A percentile compares a stretch with the other conserved stretches of the same genome.
Evolutionary conservation across 106 monocot species (phyloP).

Genomic region (Apostasia shenzhenica): DNA sequence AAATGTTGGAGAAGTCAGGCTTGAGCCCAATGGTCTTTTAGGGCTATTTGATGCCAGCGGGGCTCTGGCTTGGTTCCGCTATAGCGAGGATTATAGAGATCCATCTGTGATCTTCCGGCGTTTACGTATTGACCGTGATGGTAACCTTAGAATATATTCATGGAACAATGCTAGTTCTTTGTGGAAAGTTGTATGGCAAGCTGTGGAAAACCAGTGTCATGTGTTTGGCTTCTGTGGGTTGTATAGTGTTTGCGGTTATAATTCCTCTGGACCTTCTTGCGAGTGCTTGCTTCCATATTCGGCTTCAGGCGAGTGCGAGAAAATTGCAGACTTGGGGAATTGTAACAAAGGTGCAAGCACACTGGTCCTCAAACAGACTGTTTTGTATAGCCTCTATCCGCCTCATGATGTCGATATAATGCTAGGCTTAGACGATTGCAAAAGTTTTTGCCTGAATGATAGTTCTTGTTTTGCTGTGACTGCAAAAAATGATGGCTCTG

Average conservation of each 20-base stretch:
- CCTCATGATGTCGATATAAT: constrained; percentile 36
- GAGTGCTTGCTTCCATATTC: constrained; percentile 20
- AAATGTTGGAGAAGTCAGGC: constrained; percentile 17
- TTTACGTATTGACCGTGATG: constrained; percentile 33
- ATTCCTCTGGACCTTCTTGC: constrained; percentile 18
- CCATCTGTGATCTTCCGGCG: constrained; percentile 23
- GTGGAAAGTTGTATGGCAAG: constrained; percentile 38
- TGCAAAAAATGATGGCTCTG: constrained; percentile 34
- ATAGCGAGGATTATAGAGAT: constrained; percentile 34
- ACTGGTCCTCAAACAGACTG: constrained; percentile 15
- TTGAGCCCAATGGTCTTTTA: constrained; percentile 20
- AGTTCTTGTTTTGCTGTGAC: constrained; percentile 32
- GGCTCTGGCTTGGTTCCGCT: constrained; percentile 8
- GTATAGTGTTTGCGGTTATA: constrained; percentile 31
- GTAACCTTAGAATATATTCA: constrained; percentile 42
- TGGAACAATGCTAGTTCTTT: constrained; percentile 17
- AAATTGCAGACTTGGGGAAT: constrained; percentile 28
- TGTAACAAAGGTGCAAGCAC: constrained; percentile 18
- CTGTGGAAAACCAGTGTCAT: constrained; percentile 31
- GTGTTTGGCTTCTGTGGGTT: constrained; percentile 39
- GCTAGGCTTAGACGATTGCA: constrained; percentile 22
- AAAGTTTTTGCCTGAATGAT: constrained; percentile 28
- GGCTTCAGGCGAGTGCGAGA: constrained; percentile 15
- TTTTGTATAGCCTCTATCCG: constrained; percentile 38
- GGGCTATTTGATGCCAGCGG: constrained; percentile 22